These are phyloP conservation scores for Phytomonas serpens DNA, from an alignment of 208 protist genomes.

Conservation along the genomic window DNA sequence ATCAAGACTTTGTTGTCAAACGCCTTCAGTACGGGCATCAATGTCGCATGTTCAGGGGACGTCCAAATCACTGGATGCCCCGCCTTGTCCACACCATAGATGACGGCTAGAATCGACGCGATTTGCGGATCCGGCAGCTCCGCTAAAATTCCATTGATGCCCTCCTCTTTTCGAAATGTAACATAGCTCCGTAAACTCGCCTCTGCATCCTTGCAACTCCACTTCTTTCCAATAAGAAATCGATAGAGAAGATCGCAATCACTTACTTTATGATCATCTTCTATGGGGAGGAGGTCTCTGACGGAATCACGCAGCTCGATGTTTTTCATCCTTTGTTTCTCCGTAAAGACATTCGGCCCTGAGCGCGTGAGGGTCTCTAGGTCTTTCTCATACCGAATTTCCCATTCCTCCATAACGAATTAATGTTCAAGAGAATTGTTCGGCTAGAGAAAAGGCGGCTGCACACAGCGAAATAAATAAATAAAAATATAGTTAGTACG, in stretches of 20 bases:
- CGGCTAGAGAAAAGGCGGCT: neutral
- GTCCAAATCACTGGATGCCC: slow-evolving; percentile 67
- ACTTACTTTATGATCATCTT: slow-evolving; percentile 52
- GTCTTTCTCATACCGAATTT: slow-evolving; percentile 36
- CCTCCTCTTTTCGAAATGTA: slow-evolving; percentile 25
- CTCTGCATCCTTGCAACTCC: slow-evolving; percentile 33
- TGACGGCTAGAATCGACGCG: slow-evolving; percentile 22
- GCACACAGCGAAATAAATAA: neutral
- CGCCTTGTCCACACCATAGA: slow-evolving; percentile 56
- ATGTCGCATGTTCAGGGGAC: slow-evolving; percentile 34
- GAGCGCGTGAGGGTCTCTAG: slow-evolving; percentile 25
- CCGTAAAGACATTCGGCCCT: slow-evolving; percentile 31
- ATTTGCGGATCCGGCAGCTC: slow-evolving; percentile 32
- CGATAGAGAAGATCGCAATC: slow-evolving; percentile 82
- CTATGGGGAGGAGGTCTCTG: slow-evolving; percentile 44
- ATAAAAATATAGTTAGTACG: neutral
- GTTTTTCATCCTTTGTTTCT: slow-evolving; percentile 57
- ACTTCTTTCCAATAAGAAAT: slow-evolving; percentile 66
- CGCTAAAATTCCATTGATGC: slow-evolving; percentile 43
- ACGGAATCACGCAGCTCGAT: slow-evolving; percentile 27
- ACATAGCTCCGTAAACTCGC: slow-evolving; percentile 41
- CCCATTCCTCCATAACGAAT: slow-evolving; percentile 14
- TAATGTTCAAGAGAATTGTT: neutral
- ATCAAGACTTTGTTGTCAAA: slow-evolving; percentile 29
- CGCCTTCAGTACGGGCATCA: slow-evolving; percentile 34